These are phyloP conservation scores for Graphiopsis chlorocephala DNA, from an alignment of 2,329 filamentous ascomycete species.

Conservation along the genomic window DNA sequence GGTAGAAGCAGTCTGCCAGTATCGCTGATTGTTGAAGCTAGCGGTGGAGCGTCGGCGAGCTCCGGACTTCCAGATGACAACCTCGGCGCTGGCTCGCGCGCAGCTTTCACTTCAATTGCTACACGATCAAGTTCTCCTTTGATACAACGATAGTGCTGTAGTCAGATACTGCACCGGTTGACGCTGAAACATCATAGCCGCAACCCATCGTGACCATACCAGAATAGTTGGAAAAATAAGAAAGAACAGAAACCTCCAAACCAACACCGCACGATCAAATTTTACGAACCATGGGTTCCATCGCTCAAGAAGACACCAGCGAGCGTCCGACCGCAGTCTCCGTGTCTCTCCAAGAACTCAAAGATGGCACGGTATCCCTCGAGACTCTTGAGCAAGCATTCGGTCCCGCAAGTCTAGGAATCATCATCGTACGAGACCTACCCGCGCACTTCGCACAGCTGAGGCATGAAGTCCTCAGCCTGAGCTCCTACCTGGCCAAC, in stretches of 20 bases:
- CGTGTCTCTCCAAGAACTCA: constrained; percentile 44
- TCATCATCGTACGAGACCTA: constrained; percentile 87
- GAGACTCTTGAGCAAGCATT: constrained; percentile 74
- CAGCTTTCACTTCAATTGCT: too few relatives aligned
- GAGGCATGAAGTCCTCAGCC: constrained; percentile 73
- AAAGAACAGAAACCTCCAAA: neutral
- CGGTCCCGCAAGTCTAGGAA: constrained; percentile 84
- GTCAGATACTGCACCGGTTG: too few relatives aligned
- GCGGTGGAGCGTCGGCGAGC: neutral
- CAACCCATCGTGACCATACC: too few relatives aligned
- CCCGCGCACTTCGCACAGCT: constrained; percentile 69
- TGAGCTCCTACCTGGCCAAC: constrained; percentile 84
- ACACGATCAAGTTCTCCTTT: neutral
- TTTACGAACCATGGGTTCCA: constrained; percentile 1
- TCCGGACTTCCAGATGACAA: neutral
- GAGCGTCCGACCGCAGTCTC: constrained; percentile 38
- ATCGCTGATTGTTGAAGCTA: too few relatives aligned
- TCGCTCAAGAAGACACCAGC: neutral
- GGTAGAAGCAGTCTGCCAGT: too few relatives aligned
- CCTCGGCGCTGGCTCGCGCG: neutral
- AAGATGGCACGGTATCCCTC: constrained; percentile 59
- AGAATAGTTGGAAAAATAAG: neutral
- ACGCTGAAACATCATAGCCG: too few relatives aligned
- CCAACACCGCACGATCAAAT: neutral
- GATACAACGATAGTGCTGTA: neutral